phyloP scores from a whole-genome alignment of 345 rosid genomes.

The Barbarea vulgaris region DNA sequence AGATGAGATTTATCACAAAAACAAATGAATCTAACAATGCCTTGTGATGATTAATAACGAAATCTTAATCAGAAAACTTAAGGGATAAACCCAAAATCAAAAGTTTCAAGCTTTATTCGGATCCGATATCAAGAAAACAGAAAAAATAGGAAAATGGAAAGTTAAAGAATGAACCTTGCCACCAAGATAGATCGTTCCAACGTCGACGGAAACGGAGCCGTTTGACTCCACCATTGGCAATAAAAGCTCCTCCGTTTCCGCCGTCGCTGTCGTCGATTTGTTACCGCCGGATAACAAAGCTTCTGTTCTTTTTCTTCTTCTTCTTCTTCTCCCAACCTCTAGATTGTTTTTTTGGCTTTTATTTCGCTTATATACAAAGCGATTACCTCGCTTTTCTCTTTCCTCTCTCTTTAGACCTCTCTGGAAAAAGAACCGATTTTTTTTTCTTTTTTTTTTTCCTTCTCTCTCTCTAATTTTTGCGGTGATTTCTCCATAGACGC shows the following conservation, averaged over 20 bases:
- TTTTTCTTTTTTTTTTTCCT: not conserved
- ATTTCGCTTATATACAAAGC: constrained; percentile 44
- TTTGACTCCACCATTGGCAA: constrained; percentile 67
- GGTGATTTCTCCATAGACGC: constrained; percentile 42
- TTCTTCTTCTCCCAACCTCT: constrained; percentile 24
- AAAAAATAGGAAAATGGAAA: not conserved
- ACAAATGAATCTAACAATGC: constrained; percentile 30
- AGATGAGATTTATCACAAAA: constrained; percentile 3
- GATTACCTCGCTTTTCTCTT: constrained; percentile 28
- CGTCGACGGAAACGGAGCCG: constrained; percentile 63
- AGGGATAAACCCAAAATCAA: not conserved
- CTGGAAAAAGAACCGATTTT: constrained; percentile 35
- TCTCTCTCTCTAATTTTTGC: constrained; percentile 18
- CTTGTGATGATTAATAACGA: not conserved
- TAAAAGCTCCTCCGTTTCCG: constrained; percentile 43
- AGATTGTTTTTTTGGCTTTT: constrained; percentile 33
- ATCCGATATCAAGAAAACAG: constrained; percentile 16
- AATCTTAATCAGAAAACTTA: constrained; percentile 21
- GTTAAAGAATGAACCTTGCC: constrained; percentile 61
- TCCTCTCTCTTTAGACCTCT: constrained; percentile 38
- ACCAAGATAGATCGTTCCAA: constrained; percentile 83
- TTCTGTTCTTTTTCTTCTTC: constrained; percentile 18
- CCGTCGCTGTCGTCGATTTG: constrained; percentile 25
- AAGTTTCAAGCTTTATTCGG: not conserved
- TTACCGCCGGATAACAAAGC: constrained; percentile 1